Base-by-base conservation (phyloP, 169 alveolate species). In the Cryptosporidium parvum region DNA sequence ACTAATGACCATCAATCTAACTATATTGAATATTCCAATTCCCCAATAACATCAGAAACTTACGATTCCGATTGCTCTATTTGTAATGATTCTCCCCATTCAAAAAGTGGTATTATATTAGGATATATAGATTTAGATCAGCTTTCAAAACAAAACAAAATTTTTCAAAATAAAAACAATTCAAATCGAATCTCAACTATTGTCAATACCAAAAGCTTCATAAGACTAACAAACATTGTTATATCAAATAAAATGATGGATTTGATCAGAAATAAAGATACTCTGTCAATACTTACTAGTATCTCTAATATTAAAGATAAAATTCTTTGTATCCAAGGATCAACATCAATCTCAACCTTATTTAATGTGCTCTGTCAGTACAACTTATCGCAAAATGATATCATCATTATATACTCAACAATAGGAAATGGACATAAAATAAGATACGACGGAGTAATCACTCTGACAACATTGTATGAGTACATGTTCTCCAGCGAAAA, bases 401-500 rank as follows among this genome's bases (percentile, higher is more conserved):
- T 51, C 7, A 80, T 80, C 12, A 12, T 80, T 7, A 42, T 80
- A 3, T 80, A 80, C 70, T 80, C 89, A 1, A 7, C 39, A 12
- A 1, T 18, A 18, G 70, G 70, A 18, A 5, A 44, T 37, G 71
- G 73, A 33, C 18, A 33, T 37, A 73, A 56, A 52, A 65, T 80
- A 23, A 37, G 68, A 21, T 80, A 80, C 29, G 89, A 80, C n/a
- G 89, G 89, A 45, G 75, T 80, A 33, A 80, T 80, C 33, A 80
- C 89, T 12, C 62, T 14, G 12, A 16, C 35, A 16, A 80, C 18
- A 31, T 31, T 80, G n/a, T 80, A 26, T 42, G 42, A 59, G 9
- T 59, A 73, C 70, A 14, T 73, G 21, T 29, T 73, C 42, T 37
- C 45, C 9, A 71, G 48, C 12, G 69, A 51, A 71, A 71, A 16